Conservation (phyloP, 352 stramenopile genomes). For the Globisporangium yorkense region DNA sequence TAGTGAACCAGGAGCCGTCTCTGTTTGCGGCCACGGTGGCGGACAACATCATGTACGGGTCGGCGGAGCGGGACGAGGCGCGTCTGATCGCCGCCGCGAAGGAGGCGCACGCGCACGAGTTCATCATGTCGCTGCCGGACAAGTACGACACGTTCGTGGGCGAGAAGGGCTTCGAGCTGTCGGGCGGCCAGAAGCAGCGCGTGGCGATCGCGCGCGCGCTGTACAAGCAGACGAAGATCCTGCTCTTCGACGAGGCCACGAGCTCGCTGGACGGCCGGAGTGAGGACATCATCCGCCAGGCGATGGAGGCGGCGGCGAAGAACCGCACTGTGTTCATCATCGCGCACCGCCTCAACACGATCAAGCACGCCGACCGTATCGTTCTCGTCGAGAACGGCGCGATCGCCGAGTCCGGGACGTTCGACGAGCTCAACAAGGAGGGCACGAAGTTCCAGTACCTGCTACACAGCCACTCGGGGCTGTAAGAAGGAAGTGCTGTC, state of each 20-base stretch:
- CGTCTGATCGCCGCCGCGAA: conserved; percentile 57
- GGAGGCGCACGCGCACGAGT: conserved; percentile 72
- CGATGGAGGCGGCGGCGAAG: conserved; percentile 50
- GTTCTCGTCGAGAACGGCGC: conserved; percentile 76
- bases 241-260: conserved; percentile 83
- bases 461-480: conserved; percentile 50
- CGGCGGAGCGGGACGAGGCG: conserved; percentile 41
- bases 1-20: conserved; percentile 84
- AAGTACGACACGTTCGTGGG: conserved; percentile 96
- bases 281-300: conserved; percentile 72
- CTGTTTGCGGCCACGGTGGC: conserved; percentile 77
- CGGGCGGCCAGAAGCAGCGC: conserved; percentile 96
- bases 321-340: conserved; percentile 83
- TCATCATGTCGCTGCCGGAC: conserved; percentile 81
- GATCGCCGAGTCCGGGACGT: conserved; percentile 74
- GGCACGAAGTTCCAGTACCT: conserved; percentile 77
- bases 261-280: conserved; percentile 79
- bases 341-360: conserved; percentile 81
- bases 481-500: conserved; percentile 7
- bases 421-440: conserved; percentile 67
- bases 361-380: conserved; percentile 80
- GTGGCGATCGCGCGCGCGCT: conserved; percentile 78
- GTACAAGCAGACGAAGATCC: conserved; percentile 76
- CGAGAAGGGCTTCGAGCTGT: conserved; percentile 95
- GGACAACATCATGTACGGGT: conserved; percentile 86